Base-by-base conservation (phyloP, 2,329 filamentous ascomycete species). In the Cordyceps militaris region DNA sequence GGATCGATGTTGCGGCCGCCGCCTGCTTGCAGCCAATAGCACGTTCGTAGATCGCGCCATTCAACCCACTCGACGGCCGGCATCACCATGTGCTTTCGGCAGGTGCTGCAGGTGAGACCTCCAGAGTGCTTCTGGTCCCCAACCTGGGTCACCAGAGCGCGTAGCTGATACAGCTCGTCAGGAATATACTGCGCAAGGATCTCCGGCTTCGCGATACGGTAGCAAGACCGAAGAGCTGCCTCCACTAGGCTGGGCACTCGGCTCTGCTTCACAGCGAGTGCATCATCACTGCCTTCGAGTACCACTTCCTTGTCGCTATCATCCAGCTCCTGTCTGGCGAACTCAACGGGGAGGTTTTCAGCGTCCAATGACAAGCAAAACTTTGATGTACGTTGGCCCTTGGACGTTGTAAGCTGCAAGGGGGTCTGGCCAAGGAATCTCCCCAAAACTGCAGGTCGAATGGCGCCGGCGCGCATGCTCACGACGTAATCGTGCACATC, bases 21-120 rank as follows among this genome's bases (percentile, higher is more conserved):
- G 56, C 51, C 34, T 42, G 56, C 49, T 16, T 49, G 48, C 24
- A 47, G 56, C 56, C 56, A 58, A 23, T 63, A 62, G 38, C 61
- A 61, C 13, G 62, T 65, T 24, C 62, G 60, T 24, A 74, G 56
- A 58, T 79, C 74, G 67, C 79, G 82, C 80, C 84, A 87, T 64
- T 87, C 84, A 8, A 87, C 69, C 84, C 84, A 87, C 64, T 83
- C 76, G 0, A 79, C 72, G 3, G 76, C 69, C 3, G 83, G 79
- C 23, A 80, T 71, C 7, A 83, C 70, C 4, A 80, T 75, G 9
- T 66, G 65, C 28, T 76, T 74, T 24, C 68, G 63, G 64, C 84
- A 87, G 0, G 75, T 70, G 1, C 79, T 78, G 63, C 84, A 87
- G 2, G 65, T 64, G 28, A 77, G 64, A 1, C 79, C 78, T 4